Conservation (phyloP, 2,329 filamentous ascomycete genomes). For the Exophiala viscosa region DNA sequence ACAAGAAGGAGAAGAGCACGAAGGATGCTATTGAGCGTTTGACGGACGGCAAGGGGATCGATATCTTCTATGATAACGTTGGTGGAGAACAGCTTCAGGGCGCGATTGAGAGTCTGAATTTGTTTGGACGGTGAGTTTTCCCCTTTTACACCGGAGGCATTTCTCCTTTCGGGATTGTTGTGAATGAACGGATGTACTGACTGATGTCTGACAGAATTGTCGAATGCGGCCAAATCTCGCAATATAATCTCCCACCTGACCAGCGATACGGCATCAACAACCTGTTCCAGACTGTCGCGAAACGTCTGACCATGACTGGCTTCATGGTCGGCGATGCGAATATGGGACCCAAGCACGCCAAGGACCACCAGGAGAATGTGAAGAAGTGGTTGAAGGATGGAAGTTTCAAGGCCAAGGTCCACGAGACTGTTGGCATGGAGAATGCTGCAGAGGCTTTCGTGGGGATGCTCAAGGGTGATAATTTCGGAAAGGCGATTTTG, state of each 20-base stretch:
- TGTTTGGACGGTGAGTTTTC: constrained; percentile 51
- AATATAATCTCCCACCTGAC: constrained; percentile 63
- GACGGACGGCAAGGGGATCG: constrained; percentile 67
- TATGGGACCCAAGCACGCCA: constrained; percentile 62
- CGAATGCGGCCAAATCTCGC: constrained; percentile 54
- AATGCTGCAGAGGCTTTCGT: constrained; percentile 69
- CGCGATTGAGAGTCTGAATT: constrained; percentile 61
- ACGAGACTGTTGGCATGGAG: constrained; percentile 72
- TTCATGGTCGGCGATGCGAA: constrained; percentile 68
- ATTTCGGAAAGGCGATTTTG: constrained; percentile 81
- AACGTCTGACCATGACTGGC: constrained; percentile 65
- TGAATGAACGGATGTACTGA: no score
- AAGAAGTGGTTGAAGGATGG: constrained; percentile 71
- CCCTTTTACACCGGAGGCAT: no score
- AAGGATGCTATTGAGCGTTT: constrained; percentile 64
- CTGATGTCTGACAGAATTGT: constrained; percentile 12
- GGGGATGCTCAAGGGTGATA: constrained; percentile 71
- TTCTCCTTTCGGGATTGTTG: no score
- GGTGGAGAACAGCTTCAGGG: constrained; percentile 60
- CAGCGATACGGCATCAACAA: constrained; percentile 66
- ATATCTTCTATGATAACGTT: constrained; percentile 81
- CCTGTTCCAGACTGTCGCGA: constrained; percentile 61
- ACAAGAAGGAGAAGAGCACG: constrained; percentile 71
- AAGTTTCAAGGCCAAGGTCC: constrained; percentile 68
- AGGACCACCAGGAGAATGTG: constrained; percentile 72